phyloP scores from a whole-genome alignment of 2,329 filamentous ascomycete species.

The Xylariaceae sp. region DNA sequence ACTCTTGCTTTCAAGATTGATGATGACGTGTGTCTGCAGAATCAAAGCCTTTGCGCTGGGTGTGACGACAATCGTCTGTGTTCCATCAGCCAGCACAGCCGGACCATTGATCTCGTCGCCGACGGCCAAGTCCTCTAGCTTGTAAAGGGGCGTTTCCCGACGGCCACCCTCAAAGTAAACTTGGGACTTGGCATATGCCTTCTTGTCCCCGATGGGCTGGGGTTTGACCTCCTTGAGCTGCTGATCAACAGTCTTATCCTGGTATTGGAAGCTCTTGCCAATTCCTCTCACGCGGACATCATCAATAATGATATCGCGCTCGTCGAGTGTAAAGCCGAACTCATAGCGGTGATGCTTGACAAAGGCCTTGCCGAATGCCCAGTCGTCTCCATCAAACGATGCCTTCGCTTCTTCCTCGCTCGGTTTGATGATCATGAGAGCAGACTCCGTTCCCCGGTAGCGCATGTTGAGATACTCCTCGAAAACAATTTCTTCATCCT shows the following conservation, averaged over 20 bases:
- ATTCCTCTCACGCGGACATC: constrained; percentile 85
- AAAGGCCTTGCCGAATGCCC: constrained; percentile 82
- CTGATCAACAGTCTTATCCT: constrained; percentile 77
- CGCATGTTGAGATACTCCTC: constrained; percentile 94
- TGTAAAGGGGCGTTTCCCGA: constrained; percentile 74
- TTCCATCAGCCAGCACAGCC: constrained; percentile 80
- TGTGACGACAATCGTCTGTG: constrained; percentile 87
- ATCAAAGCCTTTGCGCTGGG: constrained; percentile 71
- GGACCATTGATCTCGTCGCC: constrained; percentile 73
- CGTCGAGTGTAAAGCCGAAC: constrained; percentile 81
- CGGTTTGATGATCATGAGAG: constrained; percentile 82
- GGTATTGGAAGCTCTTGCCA: constrained; percentile 76
- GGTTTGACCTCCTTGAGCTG: constrained; percentile 68
- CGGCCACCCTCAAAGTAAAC: constrained; percentile 85
- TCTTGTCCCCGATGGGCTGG: constrained; percentile 50
- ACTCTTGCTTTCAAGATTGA: constrained; percentile 64
- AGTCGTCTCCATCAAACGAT: constrained; percentile 59
- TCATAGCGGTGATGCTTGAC: constrained; percentile 84
- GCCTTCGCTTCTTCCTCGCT: constrained; percentile 54
- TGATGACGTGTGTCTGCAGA: constrained; percentile 81
- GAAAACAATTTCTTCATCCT: constrained; percentile 67
- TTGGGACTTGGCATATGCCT: constrained; percentile 59
- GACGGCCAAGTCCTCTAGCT: constrained; percentile 65
- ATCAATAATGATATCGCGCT: constrained; percentile 83
- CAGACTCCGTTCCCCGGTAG: constrained; percentile 85